Percentiles rank a stretch among this genome's conserved stretches.
Evolutionary conservation across 1,284 basidiomycete genomes (phyloP).

Genomic region (Somion occarium): DNA sequence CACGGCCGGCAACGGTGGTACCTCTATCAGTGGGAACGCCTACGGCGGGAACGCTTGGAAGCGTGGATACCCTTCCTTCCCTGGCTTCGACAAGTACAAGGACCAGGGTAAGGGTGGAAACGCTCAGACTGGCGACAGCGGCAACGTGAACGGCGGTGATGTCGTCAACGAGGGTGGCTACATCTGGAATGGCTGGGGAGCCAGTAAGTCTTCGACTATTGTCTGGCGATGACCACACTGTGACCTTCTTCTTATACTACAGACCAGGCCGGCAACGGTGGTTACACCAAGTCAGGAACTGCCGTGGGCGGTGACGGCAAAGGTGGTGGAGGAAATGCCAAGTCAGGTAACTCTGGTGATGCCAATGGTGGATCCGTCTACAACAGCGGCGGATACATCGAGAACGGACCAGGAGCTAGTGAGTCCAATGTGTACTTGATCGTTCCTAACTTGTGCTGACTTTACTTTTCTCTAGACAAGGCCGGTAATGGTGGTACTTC

Average conservation of each 20-base stretch:
- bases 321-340: constrained; percentile 6
- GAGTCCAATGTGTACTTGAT: neutral
- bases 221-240: neutral
- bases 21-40: constrained; percentile 3
- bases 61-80: neutral
- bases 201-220: constrained; percentile 2
- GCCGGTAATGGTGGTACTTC: constrained; percentile 2
- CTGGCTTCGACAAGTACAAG: too few species aligned
- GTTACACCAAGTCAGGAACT: constrained; percentile 3
- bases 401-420: constrained; percentile 4
- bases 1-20: constrained; percentile 6
- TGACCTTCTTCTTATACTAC: too few species aligned
- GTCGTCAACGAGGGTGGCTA: constrained; percentile 6
- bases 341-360: constrained; percentile 6
- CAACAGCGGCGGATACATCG: constrained; percentile 1
- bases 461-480: neutral
- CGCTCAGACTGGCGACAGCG: constrained; percentile 6
- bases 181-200: neutral
- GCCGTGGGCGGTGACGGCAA: neutral
- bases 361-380: constrained; percentile 6
- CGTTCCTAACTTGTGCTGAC: neutral
- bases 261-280: constrained; percentile 10
- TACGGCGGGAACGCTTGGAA: constrained; percentile 6
- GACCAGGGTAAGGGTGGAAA: constrained; percentile 5
- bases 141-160: constrained; percentile 8